Evolutionary conservation across 768 basidiomycete species (phyloP).

Genomic region (Rhodocollybia butyracea): DNA sequence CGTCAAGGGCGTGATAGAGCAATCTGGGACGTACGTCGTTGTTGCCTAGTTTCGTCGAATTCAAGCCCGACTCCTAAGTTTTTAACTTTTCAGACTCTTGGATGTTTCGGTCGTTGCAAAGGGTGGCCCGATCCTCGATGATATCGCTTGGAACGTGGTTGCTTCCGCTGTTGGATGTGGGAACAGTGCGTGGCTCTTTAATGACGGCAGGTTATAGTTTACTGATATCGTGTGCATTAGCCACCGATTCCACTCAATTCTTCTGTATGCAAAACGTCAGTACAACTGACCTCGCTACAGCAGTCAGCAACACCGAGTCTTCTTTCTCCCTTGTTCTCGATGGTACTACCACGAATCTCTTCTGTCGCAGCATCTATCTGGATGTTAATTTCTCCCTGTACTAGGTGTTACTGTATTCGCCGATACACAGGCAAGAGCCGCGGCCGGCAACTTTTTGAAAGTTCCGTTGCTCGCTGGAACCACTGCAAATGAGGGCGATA

Average conservation of each 20-base stretch:
- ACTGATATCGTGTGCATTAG: conserved; percentile 6
- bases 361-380: background rate
- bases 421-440: conserved; percentile 23
- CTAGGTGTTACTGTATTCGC: conserved; percentile 31
- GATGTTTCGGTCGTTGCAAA: background rate
- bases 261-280: conserved; percentile 34
- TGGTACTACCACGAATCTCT: conserved; percentile 14
- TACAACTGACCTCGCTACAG: conserved; percentile 26
- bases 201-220: background rate
- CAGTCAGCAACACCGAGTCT: conserved; percentile 25
- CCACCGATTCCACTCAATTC: conserved; percentile 25
- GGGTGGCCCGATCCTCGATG: conserved; percentile 12
- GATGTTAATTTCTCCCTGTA: background rate
- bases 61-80: background rate
- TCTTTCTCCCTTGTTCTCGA: conserved; percentile 28
- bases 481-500: conserved; percentile 31
- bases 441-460: conserved; percentile 25
- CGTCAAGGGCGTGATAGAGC: conserved; percentile 25
- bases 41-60: no score
- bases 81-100: background rate
- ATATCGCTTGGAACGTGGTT: conserved; percentile 28
- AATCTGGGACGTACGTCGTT: conserved; percentile 31
- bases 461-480: conserved; percentile 29
- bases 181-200: conserved; percentile 17
- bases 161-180: conserved; percentile 30